Evolutionary conservation across 768 basidiomycete species (phyloP), one percentile per base, ranked within the genome.

Genomic region (Epithele typhae): DNA sequence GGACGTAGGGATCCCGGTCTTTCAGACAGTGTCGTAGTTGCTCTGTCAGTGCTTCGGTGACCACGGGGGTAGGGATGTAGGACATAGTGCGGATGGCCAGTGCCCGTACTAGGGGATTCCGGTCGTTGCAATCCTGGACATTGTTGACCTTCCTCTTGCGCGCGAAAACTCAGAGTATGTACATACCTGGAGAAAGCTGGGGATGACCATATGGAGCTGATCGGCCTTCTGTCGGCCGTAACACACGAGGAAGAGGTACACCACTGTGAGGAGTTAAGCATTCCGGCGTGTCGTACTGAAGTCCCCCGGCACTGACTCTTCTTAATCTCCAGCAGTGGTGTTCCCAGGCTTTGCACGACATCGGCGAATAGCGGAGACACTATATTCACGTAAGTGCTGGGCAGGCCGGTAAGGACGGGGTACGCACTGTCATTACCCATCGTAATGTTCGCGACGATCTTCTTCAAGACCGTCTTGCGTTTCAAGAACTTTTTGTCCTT

Each of bases 81-180:
- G 96, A 95, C 95, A 99, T 98, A 11, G 96, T 99, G 35, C 96
- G 89, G 58, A 99, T 94, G 17, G 96, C 93, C 37, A 99, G 75
- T 14, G 95, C 96, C 27, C 96, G 88, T 47, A 99, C 92, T 39
- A 99, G 83, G 10, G 96, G 95, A 64, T 98, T 98, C 37, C 89
- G 81, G 63, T 98, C 95, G 58, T 84, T 87, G 58, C 92, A 96
- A 63, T 98, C 95, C 95, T 98, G 57, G 25, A 46, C 37, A 37
- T 41, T 25, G 46, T 62, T 23, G 60, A 53, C 49, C 7, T 6
- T 9, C n/a, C 14, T n/a, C 15, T 8, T 9, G 35, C 18, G 12
- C 6, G 35, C 9, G 9, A n/a, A 17, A 9, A n/a, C 9, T 36
- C n/a, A n/a, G 35, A n/a, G 35, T n/a, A n/a, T 30, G 45, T 17